Percentiles rank a stretch among this genome's conserved stretches.
These are phyloP conservation scores for Lentinus polychrous DNA, from an alignment of 1,284 basidiomycete genomes.

Conservation along the genomic window DNA sequence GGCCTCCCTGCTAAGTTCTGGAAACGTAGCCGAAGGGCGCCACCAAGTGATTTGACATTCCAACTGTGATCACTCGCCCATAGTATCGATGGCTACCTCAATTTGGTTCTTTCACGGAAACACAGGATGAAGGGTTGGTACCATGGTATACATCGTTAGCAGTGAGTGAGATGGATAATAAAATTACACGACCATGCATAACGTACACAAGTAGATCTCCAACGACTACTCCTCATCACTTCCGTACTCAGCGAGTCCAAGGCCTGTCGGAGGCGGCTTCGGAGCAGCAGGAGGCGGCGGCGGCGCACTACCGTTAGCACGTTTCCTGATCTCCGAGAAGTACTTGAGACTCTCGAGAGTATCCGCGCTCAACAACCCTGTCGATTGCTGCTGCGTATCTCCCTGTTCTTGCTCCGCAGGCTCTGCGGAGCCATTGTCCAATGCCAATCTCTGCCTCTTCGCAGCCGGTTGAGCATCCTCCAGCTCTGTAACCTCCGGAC, in stretches of 20 bases:
- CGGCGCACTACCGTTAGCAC: slow-evolving; percentile 26
- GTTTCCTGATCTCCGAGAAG: slow-evolving; percentile 73
- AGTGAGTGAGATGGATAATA: too few relatives aligned
- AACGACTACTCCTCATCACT: slow-evolving; percentile 61
- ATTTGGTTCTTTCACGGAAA: too few relatives aligned
- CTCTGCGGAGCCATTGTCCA: slow-evolving; percentile 18
- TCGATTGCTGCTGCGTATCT: slow-evolving; percentile 25
- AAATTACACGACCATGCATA: too few relatives aligned
- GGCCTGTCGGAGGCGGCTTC: slow-evolving; percentile 31
- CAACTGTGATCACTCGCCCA: too few relatives aligned
- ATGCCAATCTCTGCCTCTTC: slow-evolving; percentile 29
- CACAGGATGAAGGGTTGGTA: too few relatives aligned
- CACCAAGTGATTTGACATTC: too few relatives aligned
- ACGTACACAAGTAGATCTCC: too few relatives aligned
- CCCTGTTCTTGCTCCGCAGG: slow-evolving; percentile 30
- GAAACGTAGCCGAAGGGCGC: too few relatives aligned
- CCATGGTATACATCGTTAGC: too few relatives aligned
- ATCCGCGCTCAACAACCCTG: slow-evolving; percentile 68
- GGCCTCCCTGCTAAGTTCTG: too few relatives aligned
- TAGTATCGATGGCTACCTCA: too few relatives aligned
- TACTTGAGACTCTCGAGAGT: slow-evolving; percentile 83
- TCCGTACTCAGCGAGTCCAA: slow-evolving; percentile 66
- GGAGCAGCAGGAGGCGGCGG: slow-evolving; percentile 25
- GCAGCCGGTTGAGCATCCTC: slow-evolving; percentile 27
- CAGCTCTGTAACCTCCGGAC: slow-evolving; percentile 23